Evolutionary conservation across 2,329 filamentous ascomycete genomes (phyloP), one percentile per base, ranked within the genome.

Genomic region (Dactylellina drechsleri): DNA sequence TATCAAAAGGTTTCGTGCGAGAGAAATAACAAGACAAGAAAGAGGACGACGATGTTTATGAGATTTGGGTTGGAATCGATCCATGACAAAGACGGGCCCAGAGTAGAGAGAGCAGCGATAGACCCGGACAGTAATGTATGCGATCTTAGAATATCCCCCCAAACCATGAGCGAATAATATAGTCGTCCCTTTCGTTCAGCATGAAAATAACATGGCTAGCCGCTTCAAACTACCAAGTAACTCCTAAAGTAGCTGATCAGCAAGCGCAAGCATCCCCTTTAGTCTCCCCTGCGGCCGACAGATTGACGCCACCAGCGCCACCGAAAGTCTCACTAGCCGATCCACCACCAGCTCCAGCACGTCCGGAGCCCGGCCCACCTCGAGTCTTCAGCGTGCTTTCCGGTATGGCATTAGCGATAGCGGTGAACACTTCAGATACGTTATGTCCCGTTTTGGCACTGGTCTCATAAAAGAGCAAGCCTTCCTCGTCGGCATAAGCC

Each of bases 341-440:
- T 82, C 88, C 87, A 80, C 87, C 85, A 66, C 87, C 85, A 66
- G 86, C 84, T 77, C 83, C 81, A 78, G 84, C 81, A 54, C 85
- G 86, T 68, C 86, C 84, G 16, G 88, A 85, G 56, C 88, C 90
- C 16, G 87, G 85, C n/a, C 91, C 91, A 79, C 92, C 88, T 40
- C 91, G 87, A 59, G 90, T 93, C 88, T 98, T 98, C 82, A 98
- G 85, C 77, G 92, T 97, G 61, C 93, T 96, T 85, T 99, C 95
- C 1, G 95, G 95, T 80, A 99, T 99, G 47, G 93, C 93, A 81
- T 98, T 98, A 74, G 95, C 95, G 81, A 99, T 99, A 36, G 95
- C 95, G 53, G 93, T 97, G 81, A 99, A 99, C 36, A 99, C 95
- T 79, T 97, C 94, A 62, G 91, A 89, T 45, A 99, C 95, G 82